phyloP scores from a whole-genome alignment of 208 protist species.

The Naegleria fowleri region DNA sequence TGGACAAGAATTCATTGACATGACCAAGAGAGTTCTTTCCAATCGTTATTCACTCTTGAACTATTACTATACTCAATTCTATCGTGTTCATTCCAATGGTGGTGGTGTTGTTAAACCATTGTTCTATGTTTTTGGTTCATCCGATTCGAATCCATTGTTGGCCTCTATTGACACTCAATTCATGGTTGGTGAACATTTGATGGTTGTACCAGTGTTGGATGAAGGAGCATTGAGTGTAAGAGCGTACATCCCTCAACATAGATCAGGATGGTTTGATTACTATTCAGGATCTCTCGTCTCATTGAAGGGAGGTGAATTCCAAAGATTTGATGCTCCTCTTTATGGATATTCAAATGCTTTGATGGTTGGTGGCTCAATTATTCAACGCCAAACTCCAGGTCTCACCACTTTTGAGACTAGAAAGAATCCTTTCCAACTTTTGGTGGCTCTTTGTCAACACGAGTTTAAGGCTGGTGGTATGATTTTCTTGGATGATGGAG shows the following conservation, averaged over 20 bases:
- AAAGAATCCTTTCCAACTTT: background rate
- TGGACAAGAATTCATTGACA: constrained; percentile 34
- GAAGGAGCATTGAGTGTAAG: constrained; percentile 37
- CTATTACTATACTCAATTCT: constrained; percentile 65
- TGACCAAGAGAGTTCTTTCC: constrained; percentile 39
- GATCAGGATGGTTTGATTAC: constrained; percentile 59
- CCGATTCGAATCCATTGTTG: constrained; percentile 28
- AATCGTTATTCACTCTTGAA: constrained; percentile 54
- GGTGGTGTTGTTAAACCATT: constrained; percentile 52
- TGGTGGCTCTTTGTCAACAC: background rate
- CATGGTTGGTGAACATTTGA: constrained; percentile 51
- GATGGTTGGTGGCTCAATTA: background rate
- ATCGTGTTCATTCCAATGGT: constrained; percentile 35
- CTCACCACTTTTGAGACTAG: background rate
- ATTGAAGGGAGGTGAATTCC: background rate
- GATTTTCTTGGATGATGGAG: background rate
- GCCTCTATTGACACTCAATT: constrained; percentile 53
- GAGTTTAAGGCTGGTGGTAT: background rate
- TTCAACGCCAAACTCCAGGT: background rate
- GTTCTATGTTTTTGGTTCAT: constrained; percentile 57
- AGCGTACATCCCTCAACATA: constrained; percentile 54
- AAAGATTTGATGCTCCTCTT: background rate
- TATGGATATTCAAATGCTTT: background rate
- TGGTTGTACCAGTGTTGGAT: constrained; percentile 47
- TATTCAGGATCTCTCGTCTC: constrained; percentile 15